phyloP scores from a whole-genome alignment of 495 filamentous ascomycete species.

The Bathelium albidoporum region DNA sequence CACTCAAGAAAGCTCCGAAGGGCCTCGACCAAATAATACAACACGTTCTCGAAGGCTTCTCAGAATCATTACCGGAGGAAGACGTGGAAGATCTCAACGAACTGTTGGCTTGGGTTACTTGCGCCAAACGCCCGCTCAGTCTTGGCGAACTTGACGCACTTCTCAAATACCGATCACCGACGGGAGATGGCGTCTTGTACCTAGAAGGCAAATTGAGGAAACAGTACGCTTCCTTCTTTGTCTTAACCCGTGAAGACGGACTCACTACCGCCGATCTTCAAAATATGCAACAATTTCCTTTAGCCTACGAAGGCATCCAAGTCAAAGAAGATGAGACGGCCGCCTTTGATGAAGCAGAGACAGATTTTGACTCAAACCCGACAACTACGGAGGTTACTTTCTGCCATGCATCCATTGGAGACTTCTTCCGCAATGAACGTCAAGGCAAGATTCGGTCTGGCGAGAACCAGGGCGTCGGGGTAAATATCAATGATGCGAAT shows the following conservation, averaged over 20 bases:
- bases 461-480: background rate
- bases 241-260: constrained; percentile 27
- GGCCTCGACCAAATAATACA: constrained; percentile 29
- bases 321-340: constrained; percentile 13
- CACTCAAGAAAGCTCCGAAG: constrained; percentile 25
- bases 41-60: constrained; percentile 26
- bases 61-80: constrained; percentile 3
- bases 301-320: background rate
- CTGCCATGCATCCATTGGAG: constrained; percentile 20
- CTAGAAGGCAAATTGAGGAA: constrained; percentile 29
- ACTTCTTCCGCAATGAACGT: constrained; percentile 10
- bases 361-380: constrained; percentile 26
- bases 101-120: constrained; percentile 29
- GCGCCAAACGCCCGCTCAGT: constrained; percentile 21
- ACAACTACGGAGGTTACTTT: constrained; percentile 28
- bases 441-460: constrained; percentile 7
- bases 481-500: constrained; percentile 3
- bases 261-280: constrained; percentile 28
- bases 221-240: constrained; percentile 33
- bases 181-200: constrained; percentile 27
- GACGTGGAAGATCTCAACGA: constrained; percentile 19
- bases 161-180: constrained; percentile 20
- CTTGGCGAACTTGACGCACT: constrained; percentile 28
- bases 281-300: background rate
- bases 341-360: constrained; percentile 19